phyloP scores from a whole-genome alignment of 2,329 filamentous ascomycete species.

The Fusarium mundagurra region DNA sequence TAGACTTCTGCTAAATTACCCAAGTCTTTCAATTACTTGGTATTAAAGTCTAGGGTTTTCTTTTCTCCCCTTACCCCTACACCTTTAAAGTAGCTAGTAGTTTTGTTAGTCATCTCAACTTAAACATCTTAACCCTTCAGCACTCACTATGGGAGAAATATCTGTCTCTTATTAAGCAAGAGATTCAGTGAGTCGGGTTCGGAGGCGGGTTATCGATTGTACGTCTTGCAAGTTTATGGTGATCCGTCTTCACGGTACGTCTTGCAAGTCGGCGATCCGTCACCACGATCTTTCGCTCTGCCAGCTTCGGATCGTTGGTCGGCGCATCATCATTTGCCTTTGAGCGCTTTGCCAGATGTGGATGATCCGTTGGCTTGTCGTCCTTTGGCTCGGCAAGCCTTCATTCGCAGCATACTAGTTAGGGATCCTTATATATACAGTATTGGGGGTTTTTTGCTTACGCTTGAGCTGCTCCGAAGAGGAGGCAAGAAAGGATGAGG shows the following conservation, averaged over 20 bases:
- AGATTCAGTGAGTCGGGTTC: too few species aligned
- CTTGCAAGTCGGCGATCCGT: background rate
- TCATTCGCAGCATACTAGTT: background rate
- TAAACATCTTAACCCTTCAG: rapidly evolving
- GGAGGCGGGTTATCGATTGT: too few species aligned
- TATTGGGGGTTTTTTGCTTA: rapidly evolving
- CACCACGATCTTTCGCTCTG: too few species aligned
- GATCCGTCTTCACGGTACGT: background rate
- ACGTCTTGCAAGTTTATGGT: background rate
- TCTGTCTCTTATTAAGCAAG: background rate
- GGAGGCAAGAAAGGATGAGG: background rate
- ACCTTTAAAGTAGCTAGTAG: rapidly evolving
- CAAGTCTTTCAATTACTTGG: too few species aligned
- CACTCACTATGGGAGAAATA: background rate
- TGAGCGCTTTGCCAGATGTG: background rate
- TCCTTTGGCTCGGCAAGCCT: background rate
- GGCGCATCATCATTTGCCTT: background rate
- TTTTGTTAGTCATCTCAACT: background rate
- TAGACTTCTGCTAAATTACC: too few species aligned
- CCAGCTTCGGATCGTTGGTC: rapidly evolving
- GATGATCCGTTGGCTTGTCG: background rate
- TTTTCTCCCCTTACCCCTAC: background rate
- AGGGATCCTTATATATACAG: rapidly evolving
- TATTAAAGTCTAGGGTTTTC: background rate
- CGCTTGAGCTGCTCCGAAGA: background rate